These are phyloP conservation scores for Excoecaria cochinchinensis DNA, from an alignment of 345 rosid species.

Conservation along the genomic window DNA sequence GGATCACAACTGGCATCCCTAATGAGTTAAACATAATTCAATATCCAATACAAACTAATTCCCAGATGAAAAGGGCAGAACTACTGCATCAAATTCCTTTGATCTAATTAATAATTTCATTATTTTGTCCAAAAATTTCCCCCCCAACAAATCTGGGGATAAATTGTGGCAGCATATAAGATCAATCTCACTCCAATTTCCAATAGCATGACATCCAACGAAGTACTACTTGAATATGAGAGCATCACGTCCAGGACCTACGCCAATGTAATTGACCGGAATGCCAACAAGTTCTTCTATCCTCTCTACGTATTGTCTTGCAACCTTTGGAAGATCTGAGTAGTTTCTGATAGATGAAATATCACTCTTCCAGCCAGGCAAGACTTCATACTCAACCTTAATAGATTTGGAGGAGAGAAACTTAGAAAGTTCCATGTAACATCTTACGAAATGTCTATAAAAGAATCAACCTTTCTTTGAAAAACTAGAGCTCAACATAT, in stretches of 20 bases:
- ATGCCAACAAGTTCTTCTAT: conserved; percentile 86
- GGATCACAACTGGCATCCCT: background rate
- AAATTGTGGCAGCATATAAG: background rate
- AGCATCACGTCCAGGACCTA: conserved; percentile 93
- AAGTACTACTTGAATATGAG: conserved; percentile 64
- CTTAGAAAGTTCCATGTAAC: background rate
- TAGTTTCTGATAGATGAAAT: conserved; percentile 74
- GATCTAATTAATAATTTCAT: background rate
- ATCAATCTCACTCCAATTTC: background rate
- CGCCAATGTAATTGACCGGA: conserved; percentile 80
- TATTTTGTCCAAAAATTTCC: background rate
- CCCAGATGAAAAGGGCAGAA: background rate
- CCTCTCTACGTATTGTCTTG: conserved; percentile 76
- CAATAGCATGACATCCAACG: background rate
- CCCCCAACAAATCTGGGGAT: background rate
- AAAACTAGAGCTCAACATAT: background rate
- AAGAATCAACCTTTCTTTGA: background rate
- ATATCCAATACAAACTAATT: background rate
- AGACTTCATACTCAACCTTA: conserved; percentile 87
- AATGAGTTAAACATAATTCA: background rate
- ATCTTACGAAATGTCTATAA: background rate
- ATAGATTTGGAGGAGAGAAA: conserved; percentile 15
- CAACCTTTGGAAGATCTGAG: conserved; percentile 82
- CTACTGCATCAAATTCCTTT: background rate
- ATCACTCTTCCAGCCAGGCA: conserved; percentile 89